Evolutionary conservation across 257 asterid genomes (phyloP).

Genomic region (Fraxinus anomala): DNA sequence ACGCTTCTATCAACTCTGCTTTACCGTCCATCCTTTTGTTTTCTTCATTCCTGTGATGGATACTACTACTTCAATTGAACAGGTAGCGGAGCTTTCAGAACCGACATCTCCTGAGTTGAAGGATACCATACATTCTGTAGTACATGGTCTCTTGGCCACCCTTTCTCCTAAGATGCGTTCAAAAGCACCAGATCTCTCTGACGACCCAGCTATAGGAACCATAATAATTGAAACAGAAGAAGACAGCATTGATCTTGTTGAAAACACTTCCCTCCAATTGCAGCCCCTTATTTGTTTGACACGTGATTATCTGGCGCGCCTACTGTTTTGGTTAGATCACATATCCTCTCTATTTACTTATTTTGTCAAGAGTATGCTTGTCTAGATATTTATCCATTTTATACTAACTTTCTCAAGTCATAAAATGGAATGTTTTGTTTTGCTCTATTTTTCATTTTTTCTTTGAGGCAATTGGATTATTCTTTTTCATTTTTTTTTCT

Average conservation of each 20-base stretch:
- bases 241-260: slow-evolving; percentile 75
- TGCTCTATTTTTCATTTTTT: too few species aligned
- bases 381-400: neutral
- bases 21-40: neutral
- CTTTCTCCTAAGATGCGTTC: slow-evolving; percentile 97
- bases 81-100: slow-evolving; percentile 96
- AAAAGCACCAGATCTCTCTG: slow-evolving; percentile 58
- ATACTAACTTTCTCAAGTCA: neutral
- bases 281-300: slow-evolving; percentile 81
- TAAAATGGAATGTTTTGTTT: too few species aligned
- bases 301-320: slow-evolving; percentile 91
- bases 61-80: slow-evolving; percentile 25
- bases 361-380: slow-evolving; percentile 1
- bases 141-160: slow-evolving; percentile 94
- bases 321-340: slow-evolving; percentile 67
- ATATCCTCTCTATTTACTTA: neutral
- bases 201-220: slow-evolving; percentile 46
- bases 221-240: slow-evolving; percentile 50
- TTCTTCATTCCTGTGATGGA: neutral
- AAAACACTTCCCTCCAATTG: slow-evolving; percentile 80
- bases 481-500: too few species aligned
- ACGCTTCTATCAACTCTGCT: slow-evolving; percentile 6
- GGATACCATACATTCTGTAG: slow-evolving; percentile 77
- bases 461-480: too few species aligned
- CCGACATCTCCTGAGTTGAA: slow-evolving; percentile 79